These are phyloP conservation scores for Fraxinus paxiana DNA, from an alignment of 305 asterid genomes.

Conservation along the genomic window DNA sequence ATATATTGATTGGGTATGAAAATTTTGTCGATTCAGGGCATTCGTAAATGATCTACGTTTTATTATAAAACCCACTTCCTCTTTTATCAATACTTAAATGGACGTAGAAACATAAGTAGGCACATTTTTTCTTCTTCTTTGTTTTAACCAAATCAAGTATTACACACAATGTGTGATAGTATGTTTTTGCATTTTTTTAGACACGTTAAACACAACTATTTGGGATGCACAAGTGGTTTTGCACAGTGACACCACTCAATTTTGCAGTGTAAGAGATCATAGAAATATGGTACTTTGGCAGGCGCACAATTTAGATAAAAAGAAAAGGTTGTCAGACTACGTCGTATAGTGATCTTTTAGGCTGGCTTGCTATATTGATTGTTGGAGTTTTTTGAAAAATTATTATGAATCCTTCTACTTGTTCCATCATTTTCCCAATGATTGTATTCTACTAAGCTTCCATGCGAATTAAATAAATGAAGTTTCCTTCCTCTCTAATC, in stretches of 20 bases:
- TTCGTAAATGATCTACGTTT: not conserved
- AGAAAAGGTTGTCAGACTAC: not conserved
- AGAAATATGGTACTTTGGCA: slow-evolving; percentile 8
- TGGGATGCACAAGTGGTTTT: not conserved
- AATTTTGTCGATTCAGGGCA: not conserved
- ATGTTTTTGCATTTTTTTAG: not conserved
- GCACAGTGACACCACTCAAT: slow-evolving; percentile 18
- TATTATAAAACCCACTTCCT: not conserved
- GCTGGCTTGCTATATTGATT: slow-evolving; percentile 18
- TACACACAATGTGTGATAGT: not conserved
- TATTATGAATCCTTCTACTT: not conserved
- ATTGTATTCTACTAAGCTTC: not conserved
- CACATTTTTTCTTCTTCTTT: not conserved
- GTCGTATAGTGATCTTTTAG: slow-evolving; percentile 32
- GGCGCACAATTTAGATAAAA: not conserved
- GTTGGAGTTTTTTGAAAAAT: not conserved
- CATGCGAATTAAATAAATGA: not conserved
- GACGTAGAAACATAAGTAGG: not conserved
- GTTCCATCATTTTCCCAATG: not conserved
- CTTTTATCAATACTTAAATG: not conserved
- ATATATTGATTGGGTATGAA: not conserved
- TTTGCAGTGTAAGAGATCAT: not conserved
- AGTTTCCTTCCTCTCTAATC: not conserved
- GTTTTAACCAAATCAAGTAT: not conserved
- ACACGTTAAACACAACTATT: not conserved